phyloP scores from a whole-genome alignment of 2,329 filamentous ascomycete species.

The Hymenoscyphus occultus region DNA sequence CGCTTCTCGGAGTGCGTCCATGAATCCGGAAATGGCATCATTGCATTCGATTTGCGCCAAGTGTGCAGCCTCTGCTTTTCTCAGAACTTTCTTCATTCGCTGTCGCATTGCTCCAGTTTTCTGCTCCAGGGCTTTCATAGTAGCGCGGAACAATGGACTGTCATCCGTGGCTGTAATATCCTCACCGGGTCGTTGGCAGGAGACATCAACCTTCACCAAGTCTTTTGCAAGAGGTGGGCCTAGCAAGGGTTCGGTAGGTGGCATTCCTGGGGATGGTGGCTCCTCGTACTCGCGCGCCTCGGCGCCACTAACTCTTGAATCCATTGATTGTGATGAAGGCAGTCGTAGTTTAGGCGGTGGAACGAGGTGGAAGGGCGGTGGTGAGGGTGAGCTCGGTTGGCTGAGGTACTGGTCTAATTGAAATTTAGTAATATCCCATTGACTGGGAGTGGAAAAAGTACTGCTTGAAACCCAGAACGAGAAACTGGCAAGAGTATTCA shows the following conservation, averaged over 20 bases:
- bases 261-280: constrained; percentile 50
- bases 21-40: constrained; percentile 76
- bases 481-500: constrained; percentile 87
- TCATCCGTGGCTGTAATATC: constrained; percentile 85
- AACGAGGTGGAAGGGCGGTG: constrained; percentile 69
- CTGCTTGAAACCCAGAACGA: constrained; percentile 93
- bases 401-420: constrained; percentile 40
- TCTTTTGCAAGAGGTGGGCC: constrained; percentile 25
- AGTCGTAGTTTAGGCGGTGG: constrained; percentile 76
- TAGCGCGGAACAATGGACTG: constrained; percentile 91
- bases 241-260: constrained; percentile 38
- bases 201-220: constrained; percentile 79
- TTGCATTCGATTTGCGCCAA: constrained; percentile 79
- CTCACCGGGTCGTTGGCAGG: constrained; percentile 78
- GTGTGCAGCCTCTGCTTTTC: constrained; percentile 87
- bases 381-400: constrained; percentile 65
- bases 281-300: constrained; percentile 57
- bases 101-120: constrained; percentile 92
- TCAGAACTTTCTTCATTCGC: constrained; percentile 94
- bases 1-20: constrained; percentile 82
- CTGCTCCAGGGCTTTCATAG: constrained; percentile 92
- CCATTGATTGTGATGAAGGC: constrained; percentile 82
- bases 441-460: constrained; percentile 38
- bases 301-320: constrained; percentile 73
- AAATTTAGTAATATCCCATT: constrained; percentile 26